phyloP scores from a whole-genome alignment of 352 stramenopile species.

The Phytophthora sp. region DNA sequence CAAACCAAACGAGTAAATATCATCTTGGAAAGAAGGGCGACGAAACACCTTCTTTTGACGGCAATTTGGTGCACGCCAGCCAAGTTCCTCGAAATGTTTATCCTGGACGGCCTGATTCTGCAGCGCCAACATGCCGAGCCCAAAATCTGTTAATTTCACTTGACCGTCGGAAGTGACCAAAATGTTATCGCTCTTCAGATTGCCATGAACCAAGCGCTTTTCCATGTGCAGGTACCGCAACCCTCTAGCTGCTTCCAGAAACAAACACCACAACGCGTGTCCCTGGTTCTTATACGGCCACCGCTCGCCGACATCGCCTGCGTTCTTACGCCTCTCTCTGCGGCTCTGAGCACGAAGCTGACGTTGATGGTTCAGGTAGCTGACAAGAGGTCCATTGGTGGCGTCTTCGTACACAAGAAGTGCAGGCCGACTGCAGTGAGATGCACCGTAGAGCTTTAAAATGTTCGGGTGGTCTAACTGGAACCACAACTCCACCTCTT shows the following conservation, averaged over 20 bases:
- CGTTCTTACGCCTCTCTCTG: slow-evolving; percentile 1
- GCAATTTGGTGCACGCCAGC: slow-evolving; percentile 34
- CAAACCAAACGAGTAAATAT: slow-evolving; percentile 37
- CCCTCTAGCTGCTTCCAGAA: slow-evolving; percentile 33
- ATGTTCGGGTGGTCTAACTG: slow-evolving; percentile 15
- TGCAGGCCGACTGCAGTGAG: slow-evolving; percentile 29
- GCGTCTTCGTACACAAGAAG: slow-evolving; percentile 28
- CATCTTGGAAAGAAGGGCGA: slow-evolving; percentile 29
- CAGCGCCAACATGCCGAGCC: slow-evolving; percentile 35
- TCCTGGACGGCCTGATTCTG: slow-evolving; percentile 24
- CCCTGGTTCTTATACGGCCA: slow-evolving; percentile 13
- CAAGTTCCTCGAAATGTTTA: slow-evolving; percentile 21
- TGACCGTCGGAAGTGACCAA: slow-evolving; percentile 52
- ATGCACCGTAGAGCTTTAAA: slow-evolving; percentile 25
- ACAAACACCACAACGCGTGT: slow-evolving; percentile 28
- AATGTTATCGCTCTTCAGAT: slow-evolving; percentile 72
- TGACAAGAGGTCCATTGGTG: slow-evolving; percentile 1
- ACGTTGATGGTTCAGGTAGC: slow-evolving; percentile 10
- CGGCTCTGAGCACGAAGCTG: slow-evolving; percentile 2
- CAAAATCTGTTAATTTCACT: slow-evolving; percentile 84
- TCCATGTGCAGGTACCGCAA: slow-evolving; percentile 73
- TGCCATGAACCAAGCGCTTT: slow-evolving; percentile 45
- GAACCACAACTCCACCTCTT: slow-evolving; percentile 33
- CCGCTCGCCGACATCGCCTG: not conserved
- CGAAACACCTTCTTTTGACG: slow-evolving; percentile 8